Base-by-base conservation (phyloP, 192 early-diverging fungal genomes). In the Lobosporangium transversale region DNA sequence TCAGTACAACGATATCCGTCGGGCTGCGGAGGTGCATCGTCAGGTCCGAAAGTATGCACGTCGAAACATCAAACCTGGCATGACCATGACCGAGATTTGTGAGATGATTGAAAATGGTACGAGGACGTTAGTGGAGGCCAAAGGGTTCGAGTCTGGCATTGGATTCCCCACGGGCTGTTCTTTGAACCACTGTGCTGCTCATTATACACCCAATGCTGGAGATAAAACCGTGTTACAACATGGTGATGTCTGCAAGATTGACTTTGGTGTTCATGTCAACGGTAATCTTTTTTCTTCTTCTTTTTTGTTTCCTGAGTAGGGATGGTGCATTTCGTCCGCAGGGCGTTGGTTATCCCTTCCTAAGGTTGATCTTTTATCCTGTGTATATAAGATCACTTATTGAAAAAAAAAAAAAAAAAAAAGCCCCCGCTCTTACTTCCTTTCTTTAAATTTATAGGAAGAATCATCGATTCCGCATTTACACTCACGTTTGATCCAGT, bases 91-190 rank as follows among this genome's bases (percentile, higher is more conserved):
- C 31, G 94, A 95, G 11, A 93, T 99, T 58, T 87, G 87, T 29
- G 95, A 99, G 65, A 73, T 89, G 80, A 96, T 98, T 53, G 97
- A 99, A 66, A 97, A 99, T 61, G 94, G 94, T 14, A 95, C 94
- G 2, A 84, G 96, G 12, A 83, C 85, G 4, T 78, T 98, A 43
- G 82, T 96, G 14, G 91, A 96, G 68, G 96, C 83, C 24, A 87
- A 90, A 23, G 95, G 94, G 1, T 68, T 96, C 30, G 91, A 91
- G 51, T 76, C 93, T 2, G 70, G 95, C 2, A 94, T 98, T 66
- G 97, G 91, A 3, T 99, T 99, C 80, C 97, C 97, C 7, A 98
- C 95, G 10, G 97, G 97, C 17, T 85, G 87, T 62, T 98, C 96
- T 3, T 66, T 98, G 37, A 98, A 99, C 70, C 88, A 98, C 66